Conservation (phyloP, 2,329 filamentous ascomycete species). For the Pyrenochaeta sp. region DNA sequence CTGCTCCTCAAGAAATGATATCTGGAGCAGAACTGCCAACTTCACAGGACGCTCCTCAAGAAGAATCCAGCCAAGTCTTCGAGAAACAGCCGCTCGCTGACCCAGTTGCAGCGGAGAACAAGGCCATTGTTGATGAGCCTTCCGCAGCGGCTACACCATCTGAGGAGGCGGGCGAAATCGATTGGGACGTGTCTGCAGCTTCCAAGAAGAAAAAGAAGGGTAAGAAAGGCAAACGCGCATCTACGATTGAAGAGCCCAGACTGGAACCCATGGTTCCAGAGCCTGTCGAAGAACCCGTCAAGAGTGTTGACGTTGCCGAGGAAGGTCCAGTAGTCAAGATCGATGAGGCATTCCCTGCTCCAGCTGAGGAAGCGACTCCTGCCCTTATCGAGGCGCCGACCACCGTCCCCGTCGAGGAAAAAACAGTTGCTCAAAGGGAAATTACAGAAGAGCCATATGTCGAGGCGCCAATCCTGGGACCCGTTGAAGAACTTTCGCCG, state of each 20-base stretch:
- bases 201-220: conserved; percentile 35
- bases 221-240: conserved; percentile 31
- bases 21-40: background rate
- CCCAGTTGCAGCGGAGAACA: conserved; percentile 3
- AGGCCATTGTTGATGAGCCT: conserved; percentile 6
- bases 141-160: background rate
- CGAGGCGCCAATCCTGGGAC: background rate
- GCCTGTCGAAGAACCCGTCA: background rate
- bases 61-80: conserved; percentile 1
- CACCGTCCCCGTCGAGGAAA: background rate
- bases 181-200: conserved; percentile 7
- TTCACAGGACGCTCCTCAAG: conserved; percentile 3
- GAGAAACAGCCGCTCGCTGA: background rate
- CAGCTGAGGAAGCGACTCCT: conserved; percentile 1
- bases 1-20: background rate
- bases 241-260: conserved; percentile 18
- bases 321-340: background rate
- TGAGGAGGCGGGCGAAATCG: conserved; percentile 7
- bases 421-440: too few relatives aligned
- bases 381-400: background rate
- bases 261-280: conserved; percentile 8
- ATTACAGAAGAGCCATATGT: background rate
- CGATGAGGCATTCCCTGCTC: too few relatives aligned
- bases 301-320: conserved; percentile 1
- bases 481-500: background rate